phyloP scores from a whole-genome alignment of 2,329 filamentous ascomycete species.

The Verticillium dahliae region DNA sequence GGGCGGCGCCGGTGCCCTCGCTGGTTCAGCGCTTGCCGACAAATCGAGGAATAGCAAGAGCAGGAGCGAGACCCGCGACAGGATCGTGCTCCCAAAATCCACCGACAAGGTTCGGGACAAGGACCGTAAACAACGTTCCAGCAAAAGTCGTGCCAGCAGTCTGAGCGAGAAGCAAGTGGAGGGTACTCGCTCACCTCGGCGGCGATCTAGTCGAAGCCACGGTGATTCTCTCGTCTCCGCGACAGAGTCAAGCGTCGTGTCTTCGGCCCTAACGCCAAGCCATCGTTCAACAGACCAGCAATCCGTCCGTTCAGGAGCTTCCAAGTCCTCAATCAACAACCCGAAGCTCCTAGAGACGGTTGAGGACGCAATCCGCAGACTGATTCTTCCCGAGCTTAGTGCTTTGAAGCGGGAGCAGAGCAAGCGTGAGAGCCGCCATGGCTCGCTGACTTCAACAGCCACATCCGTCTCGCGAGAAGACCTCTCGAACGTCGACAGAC shows the following conservation, averaged over 20 bases:
- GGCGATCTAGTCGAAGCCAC: conserved; percentile 44
- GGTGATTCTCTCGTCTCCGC: conserved; percentile 47
- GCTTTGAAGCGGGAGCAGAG: conserved; percentile 87
- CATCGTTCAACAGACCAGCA: conserved; percentile 51
- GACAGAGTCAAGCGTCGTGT: conserved; percentile 47
- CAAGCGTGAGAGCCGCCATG: conserved; percentile 62
- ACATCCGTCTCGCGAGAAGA: conserved; percentile 48
- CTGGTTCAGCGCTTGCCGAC: conserved; percentile 31
- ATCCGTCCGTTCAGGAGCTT: conserved; percentile 42
- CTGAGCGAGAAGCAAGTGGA: conserved; percentile 40
- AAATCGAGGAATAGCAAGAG: conserved; percentile 37
- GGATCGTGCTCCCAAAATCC: conserved; percentile 24
- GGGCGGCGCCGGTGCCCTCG: conserved; percentile 28
- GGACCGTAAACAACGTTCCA: conserved; percentile 41
- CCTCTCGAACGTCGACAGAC: conserved; percentile 46
- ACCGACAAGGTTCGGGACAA: conserved; percentile 37
- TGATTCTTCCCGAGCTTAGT: conserved; percentile 87
- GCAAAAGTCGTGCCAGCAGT: conserved; percentile 44
- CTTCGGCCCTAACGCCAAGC: conserved; percentile 45
- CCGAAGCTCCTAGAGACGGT: conserved; percentile 86
- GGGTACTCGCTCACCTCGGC: conserved; percentile 37
- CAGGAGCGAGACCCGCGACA: conserved; percentile 34
- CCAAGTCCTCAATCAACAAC: conserved; percentile 77
- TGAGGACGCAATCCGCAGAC: conserved; percentile 82
- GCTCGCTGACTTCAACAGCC: conserved; percentile 53